Percentiles rank a stretch among this genome's conserved stretches.
These are phyloP conservation scores for Phyllosticta ampelicida DNA, from an alignment of 2,329 filamentous ascomycete species.

Conservation along the genomic window DNA sequence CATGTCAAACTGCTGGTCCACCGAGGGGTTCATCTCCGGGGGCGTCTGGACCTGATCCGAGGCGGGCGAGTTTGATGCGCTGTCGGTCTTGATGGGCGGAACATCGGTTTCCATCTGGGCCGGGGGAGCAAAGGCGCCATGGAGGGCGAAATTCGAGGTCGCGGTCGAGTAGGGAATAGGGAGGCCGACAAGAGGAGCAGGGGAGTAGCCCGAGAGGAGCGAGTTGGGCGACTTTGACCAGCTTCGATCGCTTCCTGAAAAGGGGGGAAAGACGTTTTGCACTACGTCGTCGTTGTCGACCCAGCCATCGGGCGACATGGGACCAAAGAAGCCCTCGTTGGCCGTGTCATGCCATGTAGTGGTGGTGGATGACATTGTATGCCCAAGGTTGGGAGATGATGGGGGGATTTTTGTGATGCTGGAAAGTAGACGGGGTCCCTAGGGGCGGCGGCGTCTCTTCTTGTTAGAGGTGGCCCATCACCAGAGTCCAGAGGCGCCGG, in stretches of 20 bases:
- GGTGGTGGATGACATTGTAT: neutral
- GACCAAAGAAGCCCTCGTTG: slow-evolving; percentile 5
- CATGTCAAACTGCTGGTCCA: slow-evolving; percentile 8
- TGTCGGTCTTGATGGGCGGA: slow-evolving; percentile 2
- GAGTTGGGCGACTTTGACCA: slow-evolving; percentile 9
- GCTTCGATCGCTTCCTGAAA: slow-evolving; percentile 9
- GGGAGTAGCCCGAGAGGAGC: slow-evolving; percentile 6
- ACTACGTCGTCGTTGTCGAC: slow-evolving; percentile 2
- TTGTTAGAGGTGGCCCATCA: neutral
- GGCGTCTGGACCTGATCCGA: slow-evolving; percentile 8
- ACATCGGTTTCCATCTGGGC: neutral
- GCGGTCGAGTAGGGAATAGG: neutral
- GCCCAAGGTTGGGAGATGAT: neutral
- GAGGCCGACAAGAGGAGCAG: slow-evolving; percentile 3
- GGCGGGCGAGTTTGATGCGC: slow-evolving; percentile 9
- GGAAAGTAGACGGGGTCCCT: neutral
- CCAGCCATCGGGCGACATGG: slow-evolving; percentile 8
- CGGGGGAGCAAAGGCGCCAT: neutral
- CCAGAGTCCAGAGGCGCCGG: neutral
- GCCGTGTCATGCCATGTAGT: slow-evolving; percentile 4
- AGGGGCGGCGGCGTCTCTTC: neutral
- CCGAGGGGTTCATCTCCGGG: slow-evolving; percentile 9
- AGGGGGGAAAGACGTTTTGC: neutral
- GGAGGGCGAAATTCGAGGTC: neutral
- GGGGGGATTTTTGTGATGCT: too few species aligned